phyloP scores from a whole-genome alignment of 352 stramenopile genomes.

The Phytophthora sp. region DNA sequence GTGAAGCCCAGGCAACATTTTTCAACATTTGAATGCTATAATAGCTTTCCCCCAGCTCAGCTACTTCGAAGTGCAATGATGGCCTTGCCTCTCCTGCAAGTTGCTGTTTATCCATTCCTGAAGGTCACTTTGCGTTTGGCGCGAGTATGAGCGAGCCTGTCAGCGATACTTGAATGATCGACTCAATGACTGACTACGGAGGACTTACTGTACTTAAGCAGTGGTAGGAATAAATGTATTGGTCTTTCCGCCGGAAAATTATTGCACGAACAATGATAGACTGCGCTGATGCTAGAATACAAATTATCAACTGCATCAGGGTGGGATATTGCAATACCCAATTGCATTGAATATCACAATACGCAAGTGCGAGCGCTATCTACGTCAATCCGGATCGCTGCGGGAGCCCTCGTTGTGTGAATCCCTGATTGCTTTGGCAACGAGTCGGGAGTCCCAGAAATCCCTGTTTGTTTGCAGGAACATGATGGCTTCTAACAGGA shows the following conservation, averaged over 20 bases:
- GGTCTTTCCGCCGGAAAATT: slow-evolving; percentile 1
- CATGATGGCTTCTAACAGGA: not conserved
- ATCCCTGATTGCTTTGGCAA: not conserved
- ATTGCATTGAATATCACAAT: not conserved
- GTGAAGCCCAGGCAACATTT: too few species aligned
- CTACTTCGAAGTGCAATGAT: too few species aligned
- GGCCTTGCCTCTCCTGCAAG: too few species aligned
- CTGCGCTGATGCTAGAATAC: not conserved
- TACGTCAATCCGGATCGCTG: too few species aligned
- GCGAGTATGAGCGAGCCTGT: too few species aligned
- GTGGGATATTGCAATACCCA: not conserved
- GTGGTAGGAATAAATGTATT: not conserved
- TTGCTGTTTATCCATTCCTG: too few species aligned
- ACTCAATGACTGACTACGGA: too few species aligned
- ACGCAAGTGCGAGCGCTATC: not conserved
- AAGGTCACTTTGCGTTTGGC: too few species aligned
- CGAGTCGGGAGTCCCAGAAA: not conserved
- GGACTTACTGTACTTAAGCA: too few species aligned
- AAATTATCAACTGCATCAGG: not conserved
- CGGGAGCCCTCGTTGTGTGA: not conserved
- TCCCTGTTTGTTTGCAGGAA: not conserved
- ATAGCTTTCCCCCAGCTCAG: too few species aligned
- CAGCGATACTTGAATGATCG: too few species aligned
- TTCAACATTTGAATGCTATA: too few species aligned
- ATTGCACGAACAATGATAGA: not conserved